Evolutionary conservation across 2,329 filamentous ascomycete genomes (phyloP).

Genomic region (Epichloe baconii): DNA sequence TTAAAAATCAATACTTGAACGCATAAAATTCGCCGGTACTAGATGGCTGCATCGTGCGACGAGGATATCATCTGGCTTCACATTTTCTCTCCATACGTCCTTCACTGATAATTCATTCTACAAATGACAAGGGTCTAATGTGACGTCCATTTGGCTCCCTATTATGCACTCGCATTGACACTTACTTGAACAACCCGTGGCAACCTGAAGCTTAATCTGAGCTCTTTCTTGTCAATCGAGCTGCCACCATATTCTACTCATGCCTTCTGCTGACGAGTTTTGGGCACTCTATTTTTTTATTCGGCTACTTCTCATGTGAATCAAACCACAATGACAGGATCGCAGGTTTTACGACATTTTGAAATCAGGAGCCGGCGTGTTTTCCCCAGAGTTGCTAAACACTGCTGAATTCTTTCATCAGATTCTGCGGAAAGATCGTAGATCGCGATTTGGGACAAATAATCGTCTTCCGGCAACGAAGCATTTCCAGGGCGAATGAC

Average conservation of each 20-base stretch:
- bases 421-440: conserved; percentile 20
- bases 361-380: not conserved
- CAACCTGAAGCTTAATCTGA: not conserved
- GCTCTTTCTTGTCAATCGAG: no score
- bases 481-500: conserved; percentile 60
- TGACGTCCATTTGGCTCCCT: not conserved
- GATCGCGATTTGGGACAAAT: conserved; percentile 21
- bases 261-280: no score
- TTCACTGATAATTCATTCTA: not conserved
- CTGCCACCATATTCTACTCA: no score
- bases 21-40: not conserved
- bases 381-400: conserved; percentile 4
- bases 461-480: conserved; percentile 38
- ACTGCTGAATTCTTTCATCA: conserved; percentile 3
- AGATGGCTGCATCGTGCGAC: not conserved
- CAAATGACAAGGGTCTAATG: not conserved
- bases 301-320: not conserved
- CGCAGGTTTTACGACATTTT: not conserved
- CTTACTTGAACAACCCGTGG: not conserved
- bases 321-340: not conserved
- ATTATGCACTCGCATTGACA: not conserved
- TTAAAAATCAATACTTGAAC: no score
- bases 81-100: not conserved
- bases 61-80: not conserved
- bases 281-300: not conserved